Conservation (phyloP, 2,329 filamentous ascomycete species). For the Arachnopeziza araneosa region DNA sequence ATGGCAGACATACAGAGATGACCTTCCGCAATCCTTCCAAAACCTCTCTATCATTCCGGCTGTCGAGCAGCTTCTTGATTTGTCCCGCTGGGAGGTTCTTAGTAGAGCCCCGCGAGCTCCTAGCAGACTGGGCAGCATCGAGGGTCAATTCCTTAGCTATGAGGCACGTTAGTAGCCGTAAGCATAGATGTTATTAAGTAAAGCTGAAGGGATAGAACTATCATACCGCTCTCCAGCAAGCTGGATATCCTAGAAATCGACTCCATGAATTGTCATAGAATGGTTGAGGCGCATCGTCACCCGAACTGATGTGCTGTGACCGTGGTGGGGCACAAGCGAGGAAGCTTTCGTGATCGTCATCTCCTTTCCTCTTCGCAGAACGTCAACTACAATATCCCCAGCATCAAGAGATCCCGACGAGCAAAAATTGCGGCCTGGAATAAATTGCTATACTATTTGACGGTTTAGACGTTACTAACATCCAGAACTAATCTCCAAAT, state of each 20-base stretch:
- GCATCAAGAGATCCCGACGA: background rate
- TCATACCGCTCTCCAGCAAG: slow-evolving; percentile 86
- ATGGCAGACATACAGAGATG: slow-evolving; percentile 60
- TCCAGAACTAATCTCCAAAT: slow-evolving; percentile 19
- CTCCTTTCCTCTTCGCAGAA: background rate
- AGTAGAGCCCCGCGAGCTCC: slow-evolving; percentile 55
- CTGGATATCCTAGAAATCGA: slow-evolving; percentile 91
- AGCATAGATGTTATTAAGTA: background rate
- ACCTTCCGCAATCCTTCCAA: slow-evolving; percentile 87
- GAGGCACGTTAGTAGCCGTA: slow-evolving; percentile 6
- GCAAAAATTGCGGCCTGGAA: background rate
- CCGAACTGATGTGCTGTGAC: background rate
- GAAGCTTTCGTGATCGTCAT: background rate
- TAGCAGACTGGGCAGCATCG: slow-evolving; percentile 88
- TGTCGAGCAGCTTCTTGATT: slow-evolving; percentile 92
- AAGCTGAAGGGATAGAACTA: background rate
- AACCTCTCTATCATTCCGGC: slow-evolving; percentile 85
- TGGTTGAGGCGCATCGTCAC: background rate
- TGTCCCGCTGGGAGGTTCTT: slow-evolving; percentile 70
- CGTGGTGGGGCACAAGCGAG: background rate
- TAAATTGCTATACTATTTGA: background rate
- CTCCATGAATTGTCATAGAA: slow-evolving; percentile 60
- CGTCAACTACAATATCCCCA: background rate
- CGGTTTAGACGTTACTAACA: slow-evolving; percentile 18
- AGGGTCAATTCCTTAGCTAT: slow-evolving; percentile 93